Evolutionary conservation across 257 asterid genomes (phyloP).

Genomic region (Ballota nigra): DNA sequence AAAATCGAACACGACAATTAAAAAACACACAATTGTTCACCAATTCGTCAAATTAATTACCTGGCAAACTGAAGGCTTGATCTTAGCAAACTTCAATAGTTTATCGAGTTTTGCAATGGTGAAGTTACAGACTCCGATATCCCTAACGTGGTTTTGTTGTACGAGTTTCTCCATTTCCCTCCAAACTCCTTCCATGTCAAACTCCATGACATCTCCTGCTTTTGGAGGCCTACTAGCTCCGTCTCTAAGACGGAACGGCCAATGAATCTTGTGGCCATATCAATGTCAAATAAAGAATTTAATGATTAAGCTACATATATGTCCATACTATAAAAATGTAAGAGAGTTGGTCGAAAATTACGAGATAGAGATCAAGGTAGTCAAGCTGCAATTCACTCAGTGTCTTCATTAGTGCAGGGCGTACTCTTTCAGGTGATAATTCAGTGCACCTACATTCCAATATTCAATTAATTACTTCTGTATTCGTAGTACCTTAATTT

Average conservation of each 20-base stretch:
- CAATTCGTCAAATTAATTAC: constrained; percentile 23
- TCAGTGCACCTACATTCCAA: constrained; percentile 54
- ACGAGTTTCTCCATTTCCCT: constrained; percentile 79
- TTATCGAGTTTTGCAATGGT: constrained; percentile 48
- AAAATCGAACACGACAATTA: too few relatives aligned
- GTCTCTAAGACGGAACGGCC: constrained; percentile 66
- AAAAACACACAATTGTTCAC: too few relatives aligned
- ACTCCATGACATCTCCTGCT: constrained; percentile 50
- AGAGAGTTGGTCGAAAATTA: constrained; percentile 3
- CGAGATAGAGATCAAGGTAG: constrained; percentile 76
- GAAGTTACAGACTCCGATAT: constrained; percentile 66
- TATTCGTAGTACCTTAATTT: too few relatives aligned
- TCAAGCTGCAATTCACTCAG: constrained; percentile 62
- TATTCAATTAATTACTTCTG: too few relatives aligned
- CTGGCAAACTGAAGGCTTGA: constrained; percentile 73
- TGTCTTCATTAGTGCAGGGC: constrained; percentile 55
- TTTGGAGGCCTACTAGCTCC: constrained; percentile 63
- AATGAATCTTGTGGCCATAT: constrained; percentile 61
- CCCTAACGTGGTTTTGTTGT: constrained; percentile 47
- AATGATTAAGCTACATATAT: background rate
- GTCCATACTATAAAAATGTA: background rate
- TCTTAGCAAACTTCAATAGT: constrained; percentile 46
- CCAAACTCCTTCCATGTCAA: constrained; percentile 78
- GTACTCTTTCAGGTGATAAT: constrained; percentile 50
- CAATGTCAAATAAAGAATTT: background rate